Evolutionary conservation across 1,284 basidiomycete species (phyloP).

Genomic region (Inonotus obliquus): DNA sequence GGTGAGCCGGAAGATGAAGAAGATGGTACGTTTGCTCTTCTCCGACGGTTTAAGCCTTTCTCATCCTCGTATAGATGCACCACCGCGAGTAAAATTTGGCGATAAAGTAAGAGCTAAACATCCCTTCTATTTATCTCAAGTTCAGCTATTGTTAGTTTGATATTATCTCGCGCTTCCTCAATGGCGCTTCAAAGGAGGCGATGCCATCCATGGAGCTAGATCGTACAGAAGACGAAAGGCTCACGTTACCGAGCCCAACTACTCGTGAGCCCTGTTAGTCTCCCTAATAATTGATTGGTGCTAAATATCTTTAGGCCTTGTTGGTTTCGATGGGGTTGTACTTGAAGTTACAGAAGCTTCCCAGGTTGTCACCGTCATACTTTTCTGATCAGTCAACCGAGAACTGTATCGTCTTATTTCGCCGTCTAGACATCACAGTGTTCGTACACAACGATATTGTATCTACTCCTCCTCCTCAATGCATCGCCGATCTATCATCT

Average conservation of each 20-base stretch:
- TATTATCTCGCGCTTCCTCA: constrained; percentile 69
- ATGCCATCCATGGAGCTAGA: constrained; percentile 84
- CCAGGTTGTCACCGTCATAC: constrained; percentile 66
- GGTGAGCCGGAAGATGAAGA: constrained; percentile 71
- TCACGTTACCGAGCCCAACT: constrained; percentile 65
- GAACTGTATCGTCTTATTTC: neutral
- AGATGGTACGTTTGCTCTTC: constrained; percentile 44
- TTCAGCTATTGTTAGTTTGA: constrained; percentile 47
- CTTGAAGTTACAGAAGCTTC: constrained; percentile 76
- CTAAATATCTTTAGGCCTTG: constrained; percentile 42
- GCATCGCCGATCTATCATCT: neutral
- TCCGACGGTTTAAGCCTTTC: constrained; percentile 11
- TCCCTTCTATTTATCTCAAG: neutral
- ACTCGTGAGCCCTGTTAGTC: constrained; percentile 49
- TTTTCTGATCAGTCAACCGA: constrained; percentile 46
- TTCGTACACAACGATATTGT: neutral
- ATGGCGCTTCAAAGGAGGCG: constrained; percentile 47
- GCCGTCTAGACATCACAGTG: neutral
- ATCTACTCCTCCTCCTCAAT: neutral
- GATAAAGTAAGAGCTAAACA: constrained; percentile 46
- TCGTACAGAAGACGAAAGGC: constrained; percentile 73
- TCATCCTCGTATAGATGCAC: constrained; percentile 45
- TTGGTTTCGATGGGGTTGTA: constrained; percentile 80
- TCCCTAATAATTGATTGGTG: neutral
- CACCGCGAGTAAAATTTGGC: constrained; percentile 59